Conservation (phyloP, 371 early-diverging fungal genomes). For the Vairimorpha apis region DNA sequence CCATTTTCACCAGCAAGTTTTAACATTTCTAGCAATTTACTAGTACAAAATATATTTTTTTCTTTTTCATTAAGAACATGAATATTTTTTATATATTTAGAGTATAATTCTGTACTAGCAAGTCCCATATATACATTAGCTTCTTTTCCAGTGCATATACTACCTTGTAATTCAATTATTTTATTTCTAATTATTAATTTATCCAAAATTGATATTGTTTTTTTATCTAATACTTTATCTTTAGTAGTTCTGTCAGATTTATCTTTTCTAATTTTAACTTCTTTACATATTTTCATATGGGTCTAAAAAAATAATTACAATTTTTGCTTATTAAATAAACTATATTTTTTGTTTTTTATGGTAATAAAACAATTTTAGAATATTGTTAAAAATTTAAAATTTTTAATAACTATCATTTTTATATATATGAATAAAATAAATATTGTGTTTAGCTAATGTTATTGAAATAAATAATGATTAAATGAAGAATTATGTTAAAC, state of each 20-base stretch:
- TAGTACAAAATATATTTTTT: constrained; percentile 15
- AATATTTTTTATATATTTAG: constrained; percentile 54
- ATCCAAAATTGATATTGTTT: constrained; percentile 86
- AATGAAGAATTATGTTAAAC: too few species aligned
- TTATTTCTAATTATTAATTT: constrained; percentile 80
- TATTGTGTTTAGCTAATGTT: too few species aligned
- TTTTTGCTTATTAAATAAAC: too few species aligned
- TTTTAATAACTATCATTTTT: neutral
- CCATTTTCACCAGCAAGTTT: neutral
- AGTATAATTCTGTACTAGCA: constrained; percentile 33
- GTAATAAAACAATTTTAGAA: neutral
- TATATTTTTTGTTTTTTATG: too few species aligned
- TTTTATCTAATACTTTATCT: constrained; percentile 91
- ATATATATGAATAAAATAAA: too few species aligned
- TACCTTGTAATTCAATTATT: constrained; percentile 84
- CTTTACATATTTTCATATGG: constrained; percentile 50
- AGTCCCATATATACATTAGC: constrained; percentile 58
- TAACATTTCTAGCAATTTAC: constrained; percentile 1
- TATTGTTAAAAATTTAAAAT: neutral
- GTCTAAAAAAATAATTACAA: neutral
- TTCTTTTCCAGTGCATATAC: constrained; percentile 95
- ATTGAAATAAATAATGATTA: too few species aligned
- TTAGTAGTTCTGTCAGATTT: constrained; percentile 89
- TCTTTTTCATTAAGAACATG: constrained; percentile 8
- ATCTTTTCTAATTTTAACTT: constrained; percentile 65